phyloP scores from a whole-genome alignment of 495 filamentous ascomycete species.

The Penicillium macrosclerotiorum region DNA sequence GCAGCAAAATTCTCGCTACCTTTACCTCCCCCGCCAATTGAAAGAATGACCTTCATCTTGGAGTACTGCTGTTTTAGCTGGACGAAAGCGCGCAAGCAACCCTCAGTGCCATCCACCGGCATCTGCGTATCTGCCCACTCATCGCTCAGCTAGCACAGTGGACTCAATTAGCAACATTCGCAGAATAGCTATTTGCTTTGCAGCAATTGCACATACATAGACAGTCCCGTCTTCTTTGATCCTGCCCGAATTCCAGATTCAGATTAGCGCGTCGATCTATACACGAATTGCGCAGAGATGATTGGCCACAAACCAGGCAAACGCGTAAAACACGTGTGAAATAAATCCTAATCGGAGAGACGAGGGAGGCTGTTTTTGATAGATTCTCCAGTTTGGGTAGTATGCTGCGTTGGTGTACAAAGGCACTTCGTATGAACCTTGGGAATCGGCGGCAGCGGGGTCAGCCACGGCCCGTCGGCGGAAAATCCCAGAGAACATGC shows the following conservation, averaged over 20 bases:
- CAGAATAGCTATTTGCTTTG: conserved; percentile 2
- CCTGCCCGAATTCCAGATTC: conserved; percentile 41
- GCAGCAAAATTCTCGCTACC: conserved; percentile 76
- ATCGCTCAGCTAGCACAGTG: conserved; percentile 67
- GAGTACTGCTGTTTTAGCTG: conserved; percentile 71
- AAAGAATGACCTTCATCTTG: conserved; percentile 77
- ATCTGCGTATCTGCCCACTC: conserved; percentile 82
- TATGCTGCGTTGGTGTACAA: conserved; percentile 73
- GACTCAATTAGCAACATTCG: conserved; percentile 17
- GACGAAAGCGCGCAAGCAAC: conserved; percentile 73
- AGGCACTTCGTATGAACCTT: conserved; percentile 37
- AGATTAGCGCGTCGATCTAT: conserved; percentile 31
- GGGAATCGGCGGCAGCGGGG: conserved; percentile 24
- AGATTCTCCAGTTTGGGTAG: conserved; percentile 84
- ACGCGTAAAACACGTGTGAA: conserved; percentile 86
- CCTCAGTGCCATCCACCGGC: conserved; percentile 72
- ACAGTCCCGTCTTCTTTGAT: conserved; percentile 77
- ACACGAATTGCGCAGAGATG: conserved; percentile 10
- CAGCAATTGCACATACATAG: conserved; percentile 55
- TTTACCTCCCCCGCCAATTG: conserved; percentile 78
- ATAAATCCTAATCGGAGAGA: conserved; percentile 66
- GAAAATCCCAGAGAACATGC: conserved; percentile 25
- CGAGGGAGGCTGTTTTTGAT: conserved; percentile 73
- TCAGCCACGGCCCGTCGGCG: conserved; percentile 19
- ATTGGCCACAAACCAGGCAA: conserved; percentile 59